Percentiles rank a stretch among this genome's conserved stretches.
These are phyloP conservation scores for Suhomyces taliae DNA, from an alignment of 1,139 yeast genomes.

Conservation along the genomic window DNA sequence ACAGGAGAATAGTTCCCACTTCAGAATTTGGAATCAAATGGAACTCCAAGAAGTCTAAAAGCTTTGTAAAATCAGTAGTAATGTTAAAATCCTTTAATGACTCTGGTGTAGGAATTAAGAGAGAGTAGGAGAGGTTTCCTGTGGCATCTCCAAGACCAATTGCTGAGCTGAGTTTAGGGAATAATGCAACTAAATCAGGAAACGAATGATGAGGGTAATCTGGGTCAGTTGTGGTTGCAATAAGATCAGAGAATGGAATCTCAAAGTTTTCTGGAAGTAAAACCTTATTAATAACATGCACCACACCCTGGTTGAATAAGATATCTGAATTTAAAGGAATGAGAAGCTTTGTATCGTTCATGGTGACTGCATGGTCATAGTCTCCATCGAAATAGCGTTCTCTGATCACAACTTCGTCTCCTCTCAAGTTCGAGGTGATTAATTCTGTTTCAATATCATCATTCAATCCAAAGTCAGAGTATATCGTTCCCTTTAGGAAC, in stretches of 20 bases:
- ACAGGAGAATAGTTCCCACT: slow-evolving; percentile 32
- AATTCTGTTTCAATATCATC: slow-evolving; percentile 21
- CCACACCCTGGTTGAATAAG: slow-evolving; percentile 80
- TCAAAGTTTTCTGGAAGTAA: slow-evolving; percentile 57
- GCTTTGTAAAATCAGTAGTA: slow-evolving; percentile 40
- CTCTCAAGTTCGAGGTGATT: slow-evolving; percentile 36
- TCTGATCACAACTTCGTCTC: slow-evolving; percentile 28
- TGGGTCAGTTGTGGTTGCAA: slow-evolving; percentile 47
- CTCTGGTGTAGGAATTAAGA: slow-evolving; percentile 71
- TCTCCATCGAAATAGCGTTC: slow-evolving; percentile 25
- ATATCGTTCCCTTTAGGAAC: slow-evolving; percentile 63
- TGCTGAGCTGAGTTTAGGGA: slow-evolving; percentile 27
- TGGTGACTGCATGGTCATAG: slow-evolving; percentile 25
- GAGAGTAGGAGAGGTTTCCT: slow-evolving; percentile 50
- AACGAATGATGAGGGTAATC: slow-evolving; percentile 43
- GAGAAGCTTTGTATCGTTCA: slow-evolving; percentile 28
- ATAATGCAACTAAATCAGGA: slow-evolving; percentile 45
- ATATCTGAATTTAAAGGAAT: slow-evolving; percentile 60
- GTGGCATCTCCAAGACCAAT: slow-evolving; percentile 18
- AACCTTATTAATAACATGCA: slow-evolving; percentile 65
- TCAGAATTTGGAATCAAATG: slow-evolving; percentile 68
- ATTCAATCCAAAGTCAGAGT: slow-evolving; percentile 55
- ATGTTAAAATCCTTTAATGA: slow-evolving; percentile 57
- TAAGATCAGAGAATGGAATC: slow-evolving; percentile 57
- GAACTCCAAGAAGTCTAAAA: slow-evolving; percentile 58